Evolutionary conservation across 352 stramenopile genomes (phyloP), one percentile per base, ranked within the genome.

Genomic region (Pythium dissotocum): DNA sequence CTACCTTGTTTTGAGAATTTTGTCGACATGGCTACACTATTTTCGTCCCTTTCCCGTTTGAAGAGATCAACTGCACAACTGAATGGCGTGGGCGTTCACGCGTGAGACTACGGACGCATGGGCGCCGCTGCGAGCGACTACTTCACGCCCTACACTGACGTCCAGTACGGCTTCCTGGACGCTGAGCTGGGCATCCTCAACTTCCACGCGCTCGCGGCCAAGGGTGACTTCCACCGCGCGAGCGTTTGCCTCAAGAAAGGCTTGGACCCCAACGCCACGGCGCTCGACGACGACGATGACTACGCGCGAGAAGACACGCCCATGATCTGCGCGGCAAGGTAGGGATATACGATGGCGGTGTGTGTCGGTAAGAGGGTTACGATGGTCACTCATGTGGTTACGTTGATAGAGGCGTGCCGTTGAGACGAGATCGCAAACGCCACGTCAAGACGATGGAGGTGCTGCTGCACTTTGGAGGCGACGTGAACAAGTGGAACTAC

Each of bases 371-470:
- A 53, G 46, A 21, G 21, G 13, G 3, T 28, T 28, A 53, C 9
- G 46, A 21, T 30, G 28, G 28, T 32, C 24, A 6, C 6, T 13
- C 9, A 18, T 32, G n/a, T 32, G 46, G 13, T 54, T 49, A 6
- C 33, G 35, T 53, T 12, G 9, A 24, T 13, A 70, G 64, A 2
- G 65, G 65, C 0, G 24, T 58, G 16, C 38, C 40, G 18, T 18
- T 71, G n/a, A 40, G 12, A 5, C 57, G 58, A 2, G 79, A 78
- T 26, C 61, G 69, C 21, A 75, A 86, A 35, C 72, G 76, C 1
- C 80, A 89, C 46, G 33, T 89, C 21, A 79, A 85, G 61, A 89
- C 83, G 9, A 70, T 91, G 8, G 78, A 82, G 10, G 70, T 82
- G 58, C 62, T 91, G 33, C 58, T 83, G 26, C 70, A 67, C 16